Conservation (phyloP, 2,329 filamentous ascomycete genomes). For the Neofusicoccum kwambonambiense region DNA sequence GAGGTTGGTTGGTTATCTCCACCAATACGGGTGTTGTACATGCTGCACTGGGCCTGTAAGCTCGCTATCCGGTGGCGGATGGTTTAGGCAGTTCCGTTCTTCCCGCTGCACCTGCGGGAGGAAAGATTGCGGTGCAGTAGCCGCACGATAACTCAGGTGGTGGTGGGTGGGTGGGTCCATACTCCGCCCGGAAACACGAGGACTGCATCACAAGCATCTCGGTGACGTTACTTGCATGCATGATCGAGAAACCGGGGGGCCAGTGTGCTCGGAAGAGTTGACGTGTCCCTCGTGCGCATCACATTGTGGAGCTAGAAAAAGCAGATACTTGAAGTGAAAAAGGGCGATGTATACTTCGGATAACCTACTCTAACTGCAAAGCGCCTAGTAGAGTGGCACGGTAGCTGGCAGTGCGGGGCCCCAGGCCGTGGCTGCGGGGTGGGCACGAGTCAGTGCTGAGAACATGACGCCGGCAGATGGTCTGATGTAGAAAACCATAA, state of each 20-base stretch:
- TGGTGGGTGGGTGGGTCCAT: neutral
- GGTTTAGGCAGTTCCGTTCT: neutral
- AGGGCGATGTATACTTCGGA: neutral
- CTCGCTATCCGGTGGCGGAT: too few species aligned
- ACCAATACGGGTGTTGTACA: too few species aligned
- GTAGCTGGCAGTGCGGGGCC: neutral
- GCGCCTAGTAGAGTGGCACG: neutral
- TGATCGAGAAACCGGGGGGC: neutral
- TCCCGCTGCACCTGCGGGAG: neutral
- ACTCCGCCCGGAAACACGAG: neutral
- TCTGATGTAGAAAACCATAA: neutral
- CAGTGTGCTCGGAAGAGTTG: neutral
- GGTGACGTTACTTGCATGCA: neutral
- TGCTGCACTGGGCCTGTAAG: too few species aligned
- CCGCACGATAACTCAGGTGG: neutral
- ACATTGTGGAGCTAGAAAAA: neutral
- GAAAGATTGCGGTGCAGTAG: neutral
- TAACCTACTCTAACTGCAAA: neutral
- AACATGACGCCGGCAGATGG: too few species aligned
- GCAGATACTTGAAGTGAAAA: neutral
- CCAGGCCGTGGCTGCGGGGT: neutral
- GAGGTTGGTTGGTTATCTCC: too few species aligned
- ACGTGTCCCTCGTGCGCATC: neutral
- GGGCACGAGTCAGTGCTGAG: neutral
- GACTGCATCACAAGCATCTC: neutral